These are phyloP conservation scores for Teunomyces panamensis DNA, from an alignment of 805 yeast genomes.

Conservation along the genomic window DNA sequence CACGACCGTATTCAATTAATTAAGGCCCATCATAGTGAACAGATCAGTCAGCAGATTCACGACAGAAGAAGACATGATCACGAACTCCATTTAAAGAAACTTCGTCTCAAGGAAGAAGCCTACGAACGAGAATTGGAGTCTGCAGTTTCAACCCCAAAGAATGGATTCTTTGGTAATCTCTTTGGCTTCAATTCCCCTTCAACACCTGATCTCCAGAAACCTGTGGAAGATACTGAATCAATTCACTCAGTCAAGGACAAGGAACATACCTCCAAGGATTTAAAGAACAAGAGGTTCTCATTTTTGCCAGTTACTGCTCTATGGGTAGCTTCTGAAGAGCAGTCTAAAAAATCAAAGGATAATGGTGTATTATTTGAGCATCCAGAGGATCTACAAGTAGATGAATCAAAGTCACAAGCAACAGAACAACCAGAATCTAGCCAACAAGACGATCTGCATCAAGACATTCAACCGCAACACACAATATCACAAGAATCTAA, in stretches of 20 bases:
- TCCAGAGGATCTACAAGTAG: not conserved
- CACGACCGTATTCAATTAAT: slow-evolving; percentile 38
- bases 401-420: not conserved
- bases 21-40: slow-evolving; percentile 36
- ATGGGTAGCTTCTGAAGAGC: slow-evolving; percentile 1
- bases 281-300: slow-evolving; percentile 15
- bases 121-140: slow-evolving; percentile 29
- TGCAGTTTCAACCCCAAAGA: slow-evolving; percentile 20
- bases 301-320: slow-evolving; percentile 16
- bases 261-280: not conserved
- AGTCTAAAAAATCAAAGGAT: not conserved
- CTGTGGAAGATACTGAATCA: not conserved
- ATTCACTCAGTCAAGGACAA: not conserved
- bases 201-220: not conserved
- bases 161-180: slow-evolving; percentile 30
- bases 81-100: slow-evolving; percentile 32
- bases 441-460: not conserved
- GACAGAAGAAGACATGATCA: slow-evolving; percentile 41
- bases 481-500: not conserved
- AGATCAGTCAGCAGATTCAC: slow-evolving; percentile 33
- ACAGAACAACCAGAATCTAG: not conserved
- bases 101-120: slow-evolving; percentile 38
- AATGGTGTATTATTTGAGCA: not conserved
- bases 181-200: slow-evolving; percentile 20
- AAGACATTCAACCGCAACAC: not conserved